Evolutionary conservation across 257 asterid species (phyloP).

Genomic region (Ophiorrhiza pumila): DNA sequence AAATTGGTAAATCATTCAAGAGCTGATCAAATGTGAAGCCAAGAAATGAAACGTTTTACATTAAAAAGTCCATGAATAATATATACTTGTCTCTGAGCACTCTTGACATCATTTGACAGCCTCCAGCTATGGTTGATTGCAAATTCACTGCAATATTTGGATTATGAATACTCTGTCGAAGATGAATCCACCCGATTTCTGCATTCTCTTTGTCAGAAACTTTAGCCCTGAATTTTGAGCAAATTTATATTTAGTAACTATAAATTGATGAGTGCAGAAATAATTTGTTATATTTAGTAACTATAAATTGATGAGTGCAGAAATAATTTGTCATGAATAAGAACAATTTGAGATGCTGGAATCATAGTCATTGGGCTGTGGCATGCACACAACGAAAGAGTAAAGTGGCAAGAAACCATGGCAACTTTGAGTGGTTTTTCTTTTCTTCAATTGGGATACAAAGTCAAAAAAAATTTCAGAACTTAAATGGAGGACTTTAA

Average conservation of each 20-base stretch:
- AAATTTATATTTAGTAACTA: background rate
- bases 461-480: too few species aligned
- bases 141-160: slow-evolving; percentile 87
- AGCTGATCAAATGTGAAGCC: background rate
- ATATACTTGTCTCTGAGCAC: slow-evolving; percentile 61
- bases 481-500: too few species aligned
- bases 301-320: background rate
- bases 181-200: slow-evolving; percentile 77
- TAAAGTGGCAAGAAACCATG: too few species aligned
- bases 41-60: background rate
- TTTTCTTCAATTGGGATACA: too few species aligned
- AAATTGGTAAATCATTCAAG: background rate
- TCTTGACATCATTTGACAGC: slow-evolving; percentile 65
- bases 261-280: background rate
- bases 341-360: background rate
- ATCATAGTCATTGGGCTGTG: too few species aligned
- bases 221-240: slow-evolving; percentile 53
- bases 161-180: slow-evolving; percentile 90
- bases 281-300: background rate
- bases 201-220: slow-evolving; percentile 47
- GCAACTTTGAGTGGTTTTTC: too few species aligned
- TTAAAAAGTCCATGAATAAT: background rate
- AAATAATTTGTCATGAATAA: background rate
- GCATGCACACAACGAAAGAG: too few species aligned
- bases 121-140: slow-evolving; percentile 70